A percentile compares a stretch with the other conserved stretches of the same genome.
Evolutionary conservation across 1,284 basidiomycete genomes (phyloP).

Genomic region (Marasmius tenuissimus): DNA sequence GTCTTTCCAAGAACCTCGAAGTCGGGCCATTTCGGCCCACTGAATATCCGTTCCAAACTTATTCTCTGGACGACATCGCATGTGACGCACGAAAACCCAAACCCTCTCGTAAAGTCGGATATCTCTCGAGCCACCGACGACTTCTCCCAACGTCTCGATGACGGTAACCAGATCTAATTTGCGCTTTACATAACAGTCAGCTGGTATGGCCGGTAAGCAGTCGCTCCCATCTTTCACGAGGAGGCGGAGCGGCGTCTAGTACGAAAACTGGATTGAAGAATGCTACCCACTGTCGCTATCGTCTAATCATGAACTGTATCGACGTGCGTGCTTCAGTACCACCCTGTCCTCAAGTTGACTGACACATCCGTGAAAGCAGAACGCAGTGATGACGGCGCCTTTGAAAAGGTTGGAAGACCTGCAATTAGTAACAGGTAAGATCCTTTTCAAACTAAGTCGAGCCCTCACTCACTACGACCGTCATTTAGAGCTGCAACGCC

Average conservation of each 20-base stretch:
- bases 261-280: constrained; percentile 56
- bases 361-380: constrained; percentile 40
- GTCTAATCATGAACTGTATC: constrained; percentile 73
- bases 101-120: no score
- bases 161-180: no score
- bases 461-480: background rate
- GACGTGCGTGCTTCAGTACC: constrained; percentile 42
- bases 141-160: no score
- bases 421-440: constrained; percentile 41
- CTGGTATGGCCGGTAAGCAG: no score
- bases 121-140: no score
- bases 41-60: no score
- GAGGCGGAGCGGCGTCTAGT: constrained; percentile 42
- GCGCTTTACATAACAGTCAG: no score
- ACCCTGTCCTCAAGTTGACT: background rate
- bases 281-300: constrained; percentile 59
- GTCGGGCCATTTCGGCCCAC: background rate
- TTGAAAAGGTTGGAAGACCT: constrained; percentile 63
- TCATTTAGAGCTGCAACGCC: constrained; percentile 58
- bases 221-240: background rate
- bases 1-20: background rate
- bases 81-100: no score
- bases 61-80: no score
- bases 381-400: constrained; percentile 58
- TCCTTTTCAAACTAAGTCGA: background rate